Evolutionary conservation across 768 basidiomycete species (phyloP).

Genomic region (Leccinellum luteum): DNA sequence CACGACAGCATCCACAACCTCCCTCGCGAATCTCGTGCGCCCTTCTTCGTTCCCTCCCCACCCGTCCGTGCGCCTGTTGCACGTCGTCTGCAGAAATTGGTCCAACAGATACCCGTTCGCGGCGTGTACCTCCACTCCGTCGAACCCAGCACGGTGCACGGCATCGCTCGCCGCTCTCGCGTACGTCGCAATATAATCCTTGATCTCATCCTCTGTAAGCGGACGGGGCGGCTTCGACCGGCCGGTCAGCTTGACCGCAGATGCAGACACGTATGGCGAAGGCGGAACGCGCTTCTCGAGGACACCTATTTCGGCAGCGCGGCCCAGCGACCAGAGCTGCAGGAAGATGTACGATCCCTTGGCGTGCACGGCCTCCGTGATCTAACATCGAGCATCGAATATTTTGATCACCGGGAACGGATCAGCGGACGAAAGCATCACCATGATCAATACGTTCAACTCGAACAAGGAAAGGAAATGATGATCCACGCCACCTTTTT

Average conservation of each 20-base stretch:
- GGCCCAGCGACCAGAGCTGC: not conserved
- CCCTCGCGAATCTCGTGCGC: not conserved
- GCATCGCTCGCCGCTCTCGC: not conserved
- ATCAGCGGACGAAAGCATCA: not conserved
- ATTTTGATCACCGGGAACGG: not conserved
- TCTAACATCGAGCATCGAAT: not conserved
- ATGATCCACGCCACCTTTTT: not conserved
- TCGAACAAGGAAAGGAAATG: not conserved
- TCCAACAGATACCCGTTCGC: not conserved
- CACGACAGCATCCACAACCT: not conserved
- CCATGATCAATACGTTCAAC: not conserved
- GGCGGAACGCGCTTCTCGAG: not conserved
- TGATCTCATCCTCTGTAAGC: not conserved
- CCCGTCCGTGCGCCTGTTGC: not conserved
- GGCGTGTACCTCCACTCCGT: not conserved
- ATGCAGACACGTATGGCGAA: not conserved
- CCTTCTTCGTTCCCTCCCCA: not conserved
- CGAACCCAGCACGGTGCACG: not conserved
- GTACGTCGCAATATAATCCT: not conserved
- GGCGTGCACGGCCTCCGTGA: not conserved
- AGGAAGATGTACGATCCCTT: not conserved
- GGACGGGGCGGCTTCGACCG: not conserved
- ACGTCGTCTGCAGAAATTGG: not conserved
- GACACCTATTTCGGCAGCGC: not conserved
- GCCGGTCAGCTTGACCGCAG: not conserved